Evolutionary conservation across 2,329 filamentous ascomycete genomes (phyloP), one percentile per base, ranked within the genome.

Genomic region (Fusarium xylarioides): DNA sequence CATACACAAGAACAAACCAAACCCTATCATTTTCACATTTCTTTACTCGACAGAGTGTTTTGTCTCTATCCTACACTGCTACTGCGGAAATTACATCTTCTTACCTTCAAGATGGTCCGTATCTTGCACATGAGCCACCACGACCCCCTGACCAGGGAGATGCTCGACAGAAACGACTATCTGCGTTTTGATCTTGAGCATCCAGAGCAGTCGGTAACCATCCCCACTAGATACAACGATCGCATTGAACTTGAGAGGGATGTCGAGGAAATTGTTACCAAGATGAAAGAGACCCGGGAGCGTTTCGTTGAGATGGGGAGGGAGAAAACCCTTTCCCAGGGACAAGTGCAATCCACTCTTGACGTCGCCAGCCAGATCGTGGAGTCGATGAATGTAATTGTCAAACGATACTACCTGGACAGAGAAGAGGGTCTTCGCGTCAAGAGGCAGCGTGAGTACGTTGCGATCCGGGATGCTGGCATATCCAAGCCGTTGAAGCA

Each of bases 391-490:
- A 50, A 23, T 2, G 53, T 63, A n/a, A 19, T 11, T 1, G 11
- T 73, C 16, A 59, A 63, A 3, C 44, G 74, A 2, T 60, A 65
- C 35, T 74, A 68, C 9, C 15, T 67, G 7, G 44, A 50, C 21
- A 44, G 50, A 21, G 37, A 71, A 34, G 74, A 76, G 18, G 68
- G 71, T 1, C 50, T 73, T 4, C 59, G 52, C 0, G n/a, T 64
- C 7, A 38, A 32, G 3, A 52, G 34, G 4, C 46, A 64, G 26
- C 60, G 62, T 4, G 61, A 73, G 44, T 49, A 69, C 12, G 43
- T 56, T 7, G 43, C 54, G 0, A 46, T 73, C 5, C 18, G 19
- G 1, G 55, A 14, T 19, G 14, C 12, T 19, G 38, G 42, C 3
- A 18, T 54, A 3, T 1, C n/a, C 2, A 46, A 50, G 38, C 26